Evolutionary conservation across 371 early-diverging fungal species (phyloP), one percentile per base, ranked within the genome.

Genomic region (Umbelopsis sp.): DNA sequence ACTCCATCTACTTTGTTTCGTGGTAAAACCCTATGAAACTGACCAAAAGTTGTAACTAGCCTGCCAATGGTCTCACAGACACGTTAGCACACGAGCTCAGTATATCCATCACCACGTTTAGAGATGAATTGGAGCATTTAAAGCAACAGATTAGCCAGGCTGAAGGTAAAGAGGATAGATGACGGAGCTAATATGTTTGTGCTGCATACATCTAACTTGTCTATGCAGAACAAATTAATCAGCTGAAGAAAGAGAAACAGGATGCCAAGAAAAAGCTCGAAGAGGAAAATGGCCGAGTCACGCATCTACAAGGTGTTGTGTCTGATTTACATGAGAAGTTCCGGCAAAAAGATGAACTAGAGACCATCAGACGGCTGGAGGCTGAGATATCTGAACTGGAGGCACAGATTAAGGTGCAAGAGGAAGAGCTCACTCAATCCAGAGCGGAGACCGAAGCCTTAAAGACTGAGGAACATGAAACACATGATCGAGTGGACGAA

Each of bases 341-440:
- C 29, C 57, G 57, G 22, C 50, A 57, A 16, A 29, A 32, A 35
- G 57, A 57, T 57, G 57, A 57, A 35, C 35, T 57, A 14, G 57
- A 57, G 37, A 57, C 57, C 4, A 57, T 57, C 57, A 29, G 35
- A 14, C 57, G 57, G 4, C 35, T 57, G 18, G 57, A 57, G 14
- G 8, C 57, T 18, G 57, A 57, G 35, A 73, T 70, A 38, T 35
- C 64, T 16, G 67, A 65, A 9, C 38, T 74, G 25, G 72, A 69
- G 51, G 67, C 50, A 2, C 48, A 66, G 44, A 71, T 69, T n/a
- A 53, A 69, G n/a, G 51, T 65, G 25, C 46, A 67, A 46, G 73
- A 44, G 29, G 37, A 51, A 62, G 44, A 29, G 44, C 53, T 53
- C 37, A 25, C 37, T 64, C 29, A 51, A 25, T 44, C 64, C 25